A percentile compares a stretch with the other conserved stretches of the same genome.
Conservation (phyloP, 768 basidiomycete species). For the Mycena chlorophos region DNA sequence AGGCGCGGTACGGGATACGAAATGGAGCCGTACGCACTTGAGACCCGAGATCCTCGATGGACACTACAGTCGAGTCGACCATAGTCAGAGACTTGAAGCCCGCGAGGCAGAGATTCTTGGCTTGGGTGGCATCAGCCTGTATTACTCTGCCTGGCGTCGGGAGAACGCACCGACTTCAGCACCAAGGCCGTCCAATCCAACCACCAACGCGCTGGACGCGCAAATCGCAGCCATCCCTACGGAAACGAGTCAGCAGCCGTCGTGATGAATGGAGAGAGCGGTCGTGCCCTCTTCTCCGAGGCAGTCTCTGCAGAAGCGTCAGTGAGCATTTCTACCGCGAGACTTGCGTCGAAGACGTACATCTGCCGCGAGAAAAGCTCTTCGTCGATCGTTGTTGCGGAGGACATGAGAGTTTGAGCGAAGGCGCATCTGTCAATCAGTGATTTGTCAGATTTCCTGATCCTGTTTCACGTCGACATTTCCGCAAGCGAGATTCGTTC, state of each 20-base stretch:
- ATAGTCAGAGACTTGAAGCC: constrained; percentile 78
- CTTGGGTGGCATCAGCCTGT: constrained; percentile 30
- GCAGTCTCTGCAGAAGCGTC: neutral
- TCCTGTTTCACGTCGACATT: too few species aligned
- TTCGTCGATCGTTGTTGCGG: neutral
- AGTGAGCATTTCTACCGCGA: neutral
- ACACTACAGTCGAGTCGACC: constrained; percentile 66
- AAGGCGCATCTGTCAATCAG: too few species aligned
- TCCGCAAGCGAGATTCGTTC: too few species aligned
- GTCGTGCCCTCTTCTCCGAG: neutral
- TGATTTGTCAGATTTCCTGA: too few species aligned
- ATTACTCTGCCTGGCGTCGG: constrained; percentile 1
- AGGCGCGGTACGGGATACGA: constrained; percentile 2
- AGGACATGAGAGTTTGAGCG: too few species aligned
- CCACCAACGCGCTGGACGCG: constrained; percentile 68
- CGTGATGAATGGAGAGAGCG: neutral
- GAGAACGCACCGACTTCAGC: constrained; percentile 65
- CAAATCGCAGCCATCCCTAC: constrained; percentile 55
- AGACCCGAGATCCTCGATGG: constrained; percentile 65
- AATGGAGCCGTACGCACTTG: constrained; percentile 44
- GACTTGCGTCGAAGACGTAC: neutral
- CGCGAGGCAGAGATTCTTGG: constrained; percentile 74
- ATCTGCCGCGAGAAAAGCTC: neutral
- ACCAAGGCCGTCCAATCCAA: constrained; percentile 70
- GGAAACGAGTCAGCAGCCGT: neutral